Evolutionary conservation across 129 eudicot genomes (phyloP).

Genomic region (Saposhnikovia divaricata): DNA sequence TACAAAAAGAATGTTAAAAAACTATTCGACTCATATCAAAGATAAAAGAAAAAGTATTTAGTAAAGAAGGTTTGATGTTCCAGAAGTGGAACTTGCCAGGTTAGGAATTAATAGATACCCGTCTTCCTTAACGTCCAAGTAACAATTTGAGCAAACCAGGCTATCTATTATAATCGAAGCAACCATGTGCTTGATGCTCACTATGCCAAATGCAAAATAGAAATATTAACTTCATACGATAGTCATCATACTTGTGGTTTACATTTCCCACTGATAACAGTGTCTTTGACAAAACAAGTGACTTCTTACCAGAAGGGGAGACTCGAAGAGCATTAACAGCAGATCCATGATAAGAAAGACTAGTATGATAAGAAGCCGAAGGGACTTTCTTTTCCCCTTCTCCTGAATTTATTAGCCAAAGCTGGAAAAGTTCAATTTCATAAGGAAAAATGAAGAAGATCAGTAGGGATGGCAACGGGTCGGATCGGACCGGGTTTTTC

Average conservation of each 20-base stretch:
- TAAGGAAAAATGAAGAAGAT: conserved; percentile 2
- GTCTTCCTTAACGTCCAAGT: no score
- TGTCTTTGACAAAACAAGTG: neutral
- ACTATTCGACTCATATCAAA: no score
- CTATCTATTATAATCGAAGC: neutral
- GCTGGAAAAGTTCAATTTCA: conserved; percentile 27
- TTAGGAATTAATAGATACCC: no score
- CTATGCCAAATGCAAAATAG: neutral
- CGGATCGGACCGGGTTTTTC: no score
- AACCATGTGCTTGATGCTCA: neutral
- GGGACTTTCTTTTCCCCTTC: conserved; percentile 66
- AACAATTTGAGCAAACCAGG: neutral
- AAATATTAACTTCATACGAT: neutral
- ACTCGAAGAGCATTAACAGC: conserved; percentile 89
- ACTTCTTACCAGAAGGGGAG: conserved; percentile 66
- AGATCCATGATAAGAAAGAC: conserved; percentile 80
- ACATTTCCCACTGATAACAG: neutral
- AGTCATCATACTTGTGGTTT: neutral
- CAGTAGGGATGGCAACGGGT: no score
- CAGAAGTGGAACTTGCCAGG: no score
- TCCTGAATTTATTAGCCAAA: conserved; percentile 66
- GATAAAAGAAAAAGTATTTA: no score
- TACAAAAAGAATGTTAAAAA: no score
- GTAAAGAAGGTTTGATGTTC: no score
- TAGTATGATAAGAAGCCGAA: conserved; percentile 58